Conservation (phyloP, 371 early-diverging fungal species). For the Rhizopus delemar region DNA sequence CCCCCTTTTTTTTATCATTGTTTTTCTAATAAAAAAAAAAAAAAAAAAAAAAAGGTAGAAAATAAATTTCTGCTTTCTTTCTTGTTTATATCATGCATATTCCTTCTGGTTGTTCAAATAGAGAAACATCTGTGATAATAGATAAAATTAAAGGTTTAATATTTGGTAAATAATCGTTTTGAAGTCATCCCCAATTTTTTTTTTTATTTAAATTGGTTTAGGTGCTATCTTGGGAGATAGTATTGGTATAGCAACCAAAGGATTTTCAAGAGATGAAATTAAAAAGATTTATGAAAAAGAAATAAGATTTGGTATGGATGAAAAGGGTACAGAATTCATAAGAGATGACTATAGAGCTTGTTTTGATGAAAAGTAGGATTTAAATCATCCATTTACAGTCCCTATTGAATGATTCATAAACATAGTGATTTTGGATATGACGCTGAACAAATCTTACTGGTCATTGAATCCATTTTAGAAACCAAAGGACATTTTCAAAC, state of each 20-base stretch:
- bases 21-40: no score
- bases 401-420: no score
- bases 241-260: slow-evolving; percentile 70
- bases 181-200: neutral
- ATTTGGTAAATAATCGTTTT: slow-evolving; percentile 36
- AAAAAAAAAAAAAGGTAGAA: no score
- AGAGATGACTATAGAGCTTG: slow-evolving; percentile 37
- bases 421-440: slow-evolving; percentile 69
- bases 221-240: slow-evolving; percentile 72
- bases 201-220: slow-evolving; percentile 20
- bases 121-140: slow-evolving; percentile 34
- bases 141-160: slow-evolving; percentile 52
- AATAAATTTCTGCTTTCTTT: neutral
- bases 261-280: slow-evolving; percentile 54
- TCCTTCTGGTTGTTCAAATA: slow-evolving; percentile 51
- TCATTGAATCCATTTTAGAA: slow-evolving; percentile 56
- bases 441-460: slow-evolving; percentile 64
- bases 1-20: neutral
- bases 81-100: slow-evolving; percentile 33
- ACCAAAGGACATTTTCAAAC: slow-evolving; percentile 54
- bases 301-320: slow-evolving; percentile 59
- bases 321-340: slow-evolving; percentile 38
- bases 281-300: slow-evolving; percentile 53
- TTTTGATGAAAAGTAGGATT: slow-evolving; percentile 52
- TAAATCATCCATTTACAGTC: slow-evolving; percentile 22